These are phyloP conservation scores for Xylaria sp. DNA, from an alignment of 2,329 filamentous ascomycete genomes.

Conservation along the genomic window DNA sequence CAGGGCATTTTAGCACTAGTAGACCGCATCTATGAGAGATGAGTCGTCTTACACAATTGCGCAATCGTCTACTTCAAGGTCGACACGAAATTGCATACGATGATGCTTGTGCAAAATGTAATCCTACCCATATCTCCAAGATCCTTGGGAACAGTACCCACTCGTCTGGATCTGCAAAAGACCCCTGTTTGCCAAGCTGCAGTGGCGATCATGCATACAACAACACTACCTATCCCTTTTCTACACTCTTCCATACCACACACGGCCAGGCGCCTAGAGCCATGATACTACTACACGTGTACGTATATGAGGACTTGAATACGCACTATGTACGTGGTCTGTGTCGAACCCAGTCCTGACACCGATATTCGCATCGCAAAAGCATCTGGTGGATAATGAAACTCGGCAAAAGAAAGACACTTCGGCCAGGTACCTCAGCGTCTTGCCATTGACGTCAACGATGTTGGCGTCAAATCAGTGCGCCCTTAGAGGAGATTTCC, in stretches of 20 bases:
- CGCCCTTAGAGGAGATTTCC: slow-evolving; percentile 11
- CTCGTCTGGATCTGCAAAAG: slow-evolving; percentile 31
- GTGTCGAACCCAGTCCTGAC: not conserved
- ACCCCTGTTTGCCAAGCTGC: slow-evolving; percentile 35
- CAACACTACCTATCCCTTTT: slow-evolving; percentile 27
- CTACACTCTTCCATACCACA: slow-evolving; percentile 6
- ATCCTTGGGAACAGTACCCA: slow-evolving; percentile 31
- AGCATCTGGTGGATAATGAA: not conserved
- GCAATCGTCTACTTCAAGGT: not conserved
- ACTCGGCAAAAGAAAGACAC: slow-evolving; percentile 9
- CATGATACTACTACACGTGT: not conserved
- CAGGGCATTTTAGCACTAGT: not conserved
- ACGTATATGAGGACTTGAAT: slow-evolving; percentile 7
- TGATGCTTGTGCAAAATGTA: slow-evolving; percentile 11
- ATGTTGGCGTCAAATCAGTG: slow-evolving; percentile 7
- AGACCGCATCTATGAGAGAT: slow-evolving; percentile 8
- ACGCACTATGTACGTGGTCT: not conserved
- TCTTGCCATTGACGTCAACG: slow-evolving; percentile 27
- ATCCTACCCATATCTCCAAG: slow-evolving; percentile 28
- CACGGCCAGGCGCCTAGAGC: not conserved
- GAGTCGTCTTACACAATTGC: slow-evolving; percentile 8
- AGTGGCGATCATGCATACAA: slow-evolving; percentile 35
- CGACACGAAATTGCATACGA: slow-evolving; percentile 7
- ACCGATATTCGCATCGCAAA: not conserved
- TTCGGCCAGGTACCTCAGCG: slow-evolving; percentile 15